A percentile compares a stretch with the other conserved stretches of the same genome.
These are phyloP conservation scores for Yamadazyma dushanensis DNA, from an alignment of 1,139 yeast genomes.

Conservation along the genomic window DNA sequence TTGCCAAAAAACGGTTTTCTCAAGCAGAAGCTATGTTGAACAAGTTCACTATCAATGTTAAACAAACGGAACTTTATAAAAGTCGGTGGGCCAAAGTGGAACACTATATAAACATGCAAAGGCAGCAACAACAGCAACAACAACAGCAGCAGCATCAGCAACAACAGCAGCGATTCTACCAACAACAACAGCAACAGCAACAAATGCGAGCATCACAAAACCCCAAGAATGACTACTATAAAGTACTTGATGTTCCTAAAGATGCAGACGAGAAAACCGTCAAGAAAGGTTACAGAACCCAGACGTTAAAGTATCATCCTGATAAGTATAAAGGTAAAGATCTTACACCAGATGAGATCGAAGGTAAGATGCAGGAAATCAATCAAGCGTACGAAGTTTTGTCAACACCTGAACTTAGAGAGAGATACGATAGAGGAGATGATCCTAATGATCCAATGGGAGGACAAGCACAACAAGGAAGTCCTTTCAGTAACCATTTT, in stretches of 20 bases:
- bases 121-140: conserved; percentile 47
- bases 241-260: conserved; percentile 64
- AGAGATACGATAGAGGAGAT: conserved; percentile 67
- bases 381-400: conserved; percentile 91
- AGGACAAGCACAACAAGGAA: conserved; percentile 17
- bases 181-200: conserved; percentile 45
- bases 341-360: conserved; percentile 67
- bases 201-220: conserved; percentile 32
- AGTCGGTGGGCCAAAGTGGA: conserved; percentile 29
- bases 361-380: conserved; percentile 84
- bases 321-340: conserved; percentile 79
- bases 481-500: conserved; percentile 13
- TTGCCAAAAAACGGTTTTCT: conserved; percentile 39
- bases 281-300: conserved; percentile 76
- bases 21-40: conserved; percentile 42
- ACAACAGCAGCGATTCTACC: conserved; percentile 47
- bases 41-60: conserved; percentile 31
- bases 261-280: conserved; percentile 74
- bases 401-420: conserved; percentile 62
- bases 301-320: conserved; percentile 85
- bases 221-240: conserved; percentile 76
- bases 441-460: conserved; percentile 53
- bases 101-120: conserved; percentile 20
- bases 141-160: conserved; percentile 54
- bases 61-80: conserved; percentile 41